Evolutionary conservation across 495 filamentous ascomycete species (phyloP), one percentile per base, ranked within the genome.

Genomic region (Parmelia sp.): DNA sequence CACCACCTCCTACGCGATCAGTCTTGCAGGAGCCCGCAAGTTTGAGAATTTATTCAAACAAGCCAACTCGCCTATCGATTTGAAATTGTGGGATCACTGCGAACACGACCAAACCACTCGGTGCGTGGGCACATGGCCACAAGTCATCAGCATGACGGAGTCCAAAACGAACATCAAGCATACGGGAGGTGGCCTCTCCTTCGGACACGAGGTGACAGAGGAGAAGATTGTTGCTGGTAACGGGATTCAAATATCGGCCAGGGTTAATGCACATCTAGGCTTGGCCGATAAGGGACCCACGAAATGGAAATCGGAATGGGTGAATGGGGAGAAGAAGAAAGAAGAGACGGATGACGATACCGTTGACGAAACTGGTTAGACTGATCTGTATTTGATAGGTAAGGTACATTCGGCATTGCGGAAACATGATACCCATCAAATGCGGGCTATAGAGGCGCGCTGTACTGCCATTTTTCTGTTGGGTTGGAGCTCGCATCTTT

Each of bases 131-230:
- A 61, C 63, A 29, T 69, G 59, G 59, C 67, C 67, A 4, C 67
- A 69, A 15, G 40, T 69, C 19, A 63, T 69, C 39, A 66, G 63
- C 47, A 66, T 66, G 64, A 57, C 67, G 29, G 64, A 66, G 37
- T 64, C 60, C 3, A 60, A 58, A 45, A 66, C 67, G 1, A 69
- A 69, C 27, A 69, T 69, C 45, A 62, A 66, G 35, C 67, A 69
- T 58, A 57, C 67, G 3, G 67, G 63, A 40, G 67, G 67, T 3
- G 67, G 66, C 1, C 59, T 58, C 2, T 44, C 53, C 4, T 68
- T 68, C 40, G 66, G 66, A n/a, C 66, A 65, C 36, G 63, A 65
- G 31, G 31, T 68, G 1, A 65, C 51, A 4, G 66, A 68, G 15
- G 63, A 65, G 42, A 65, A 58, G 19, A 60, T 68, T 15, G 58